These are phyloP conservation scores for Micractinium sp. DNA, from an alignment of 139 green algal species.

Conservation along the genomic window DNA sequence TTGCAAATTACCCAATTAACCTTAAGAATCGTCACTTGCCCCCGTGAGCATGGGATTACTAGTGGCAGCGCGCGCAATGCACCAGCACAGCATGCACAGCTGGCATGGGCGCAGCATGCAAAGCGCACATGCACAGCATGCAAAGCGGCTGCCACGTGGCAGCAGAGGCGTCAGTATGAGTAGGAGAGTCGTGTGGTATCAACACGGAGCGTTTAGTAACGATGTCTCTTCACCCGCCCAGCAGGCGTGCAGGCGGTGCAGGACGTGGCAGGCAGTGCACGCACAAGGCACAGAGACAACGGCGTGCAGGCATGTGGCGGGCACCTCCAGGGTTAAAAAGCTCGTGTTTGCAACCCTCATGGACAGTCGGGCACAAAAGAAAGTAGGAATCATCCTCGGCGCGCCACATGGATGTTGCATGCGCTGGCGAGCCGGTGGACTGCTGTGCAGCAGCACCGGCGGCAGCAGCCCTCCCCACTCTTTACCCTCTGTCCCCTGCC, in stretches of 20 bases:
- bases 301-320: not conserved
- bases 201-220: constrained; percentile 25
- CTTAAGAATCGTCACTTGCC: constrained; percentile 35
- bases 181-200: constrained; percentile 45
- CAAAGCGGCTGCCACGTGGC: no score
- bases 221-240: constrained; percentile 13
- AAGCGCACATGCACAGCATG: not conserved
- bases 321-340: constrained; percentile 12
- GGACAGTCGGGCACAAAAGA: not conserved
- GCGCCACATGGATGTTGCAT: not conserved
- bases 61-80: not conserved
- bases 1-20: constrained; percentile 62
- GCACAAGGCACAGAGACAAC: not conserved
- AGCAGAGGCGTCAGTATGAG: constrained; percentile 48
- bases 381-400: not conserved
- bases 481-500: no score
- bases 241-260: not conserved
- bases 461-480: no score
- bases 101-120: not conserved
- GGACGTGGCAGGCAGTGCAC: not conserved
- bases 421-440: no score
- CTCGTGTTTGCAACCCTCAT: not conserved
- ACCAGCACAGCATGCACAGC: not conserved
- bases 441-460: not conserved
- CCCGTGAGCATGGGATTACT: not conserved